These are phyloP conservation scores for Ampelomyces quisqualis DNA, from an alignment of 2,329 filamentous ascomycete genomes.

Conservation along the genomic window DNA sequence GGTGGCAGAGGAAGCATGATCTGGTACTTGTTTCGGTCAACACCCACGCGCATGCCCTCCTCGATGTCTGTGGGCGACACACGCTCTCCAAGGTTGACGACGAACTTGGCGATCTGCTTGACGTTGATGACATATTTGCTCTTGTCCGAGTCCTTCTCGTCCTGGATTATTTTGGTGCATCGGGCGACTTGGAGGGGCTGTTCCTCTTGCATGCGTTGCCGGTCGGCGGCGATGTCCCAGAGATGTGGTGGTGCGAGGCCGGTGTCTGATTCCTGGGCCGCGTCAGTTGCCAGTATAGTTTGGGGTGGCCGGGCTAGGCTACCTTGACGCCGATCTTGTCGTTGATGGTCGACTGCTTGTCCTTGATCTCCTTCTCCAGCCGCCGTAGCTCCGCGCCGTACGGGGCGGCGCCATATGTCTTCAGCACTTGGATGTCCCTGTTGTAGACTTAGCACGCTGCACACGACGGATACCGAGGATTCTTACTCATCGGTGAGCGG, in stretches of 20 bases:
- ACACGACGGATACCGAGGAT: not conserved
- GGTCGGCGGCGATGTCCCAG: slow-evolving; percentile 97
- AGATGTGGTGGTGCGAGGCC: slow-evolving; percentile 96
- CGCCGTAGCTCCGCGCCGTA: slow-evolving; percentile 94
- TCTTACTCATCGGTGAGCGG: slow-evolving; percentile 92
- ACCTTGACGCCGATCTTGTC: slow-evolving; percentile 78
- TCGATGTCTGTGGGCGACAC: slow-evolving; percentile 99
- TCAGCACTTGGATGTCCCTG: slow-evolving; percentile 98
- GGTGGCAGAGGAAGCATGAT: slow-evolving; percentile 93
- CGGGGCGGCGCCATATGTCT: slow-evolving; percentile 96
- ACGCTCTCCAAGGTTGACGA: slow-evolving; percentile 94
- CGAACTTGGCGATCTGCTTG: slow-evolving; percentile 99
- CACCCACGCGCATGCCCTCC: slow-evolving; percentile 97
- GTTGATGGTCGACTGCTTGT: slow-evolving; percentile 96
- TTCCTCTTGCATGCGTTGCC: slow-evolving; percentile 98
- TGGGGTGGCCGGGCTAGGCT: not conserved
- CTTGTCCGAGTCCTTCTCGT: slow-evolving; percentile 94
- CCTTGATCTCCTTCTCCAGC: slow-evolving; percentile 98
- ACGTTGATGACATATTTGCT: slow-evolving; percentile 99
- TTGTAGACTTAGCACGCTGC: slow-evolving; percentile 34
- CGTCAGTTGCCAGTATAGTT: slow-evolving; percentile 7
- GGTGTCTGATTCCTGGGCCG: slow-evolving; percentile 87
- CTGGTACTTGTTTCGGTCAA: slow-evolving; percentile 99
- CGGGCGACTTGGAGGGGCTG: slow-evolving; percentile 95
- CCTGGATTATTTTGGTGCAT: slow-evolving; percentile 98